Evolutionary conservation across 108 stramenopile species (phyloP), one percentile per base, ranked within the genome.

Genomic region (Stephanodiscus triporus): DNA sequence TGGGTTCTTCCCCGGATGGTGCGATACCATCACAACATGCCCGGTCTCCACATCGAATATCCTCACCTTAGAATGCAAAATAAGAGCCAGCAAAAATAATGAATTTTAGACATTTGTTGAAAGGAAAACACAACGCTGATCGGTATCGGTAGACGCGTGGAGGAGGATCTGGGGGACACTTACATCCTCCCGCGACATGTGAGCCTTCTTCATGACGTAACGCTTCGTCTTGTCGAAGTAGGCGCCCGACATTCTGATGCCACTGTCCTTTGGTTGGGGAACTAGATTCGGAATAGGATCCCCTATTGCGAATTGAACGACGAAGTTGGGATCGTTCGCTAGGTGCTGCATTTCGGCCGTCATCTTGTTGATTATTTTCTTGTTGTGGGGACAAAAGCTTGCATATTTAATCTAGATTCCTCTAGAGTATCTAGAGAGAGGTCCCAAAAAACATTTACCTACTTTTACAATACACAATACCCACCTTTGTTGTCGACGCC

Each of bases 1-100:
- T 24, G 81, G 81, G 47, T 82, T 73, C 34, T 82, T 82, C 2
- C 81, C 81, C 0, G 81, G 81, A 51, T 82, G 81, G n/a, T 82
- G 81, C 23, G 73, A 74, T 1, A 82, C 73, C 37, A 82, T 22
- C 13, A 82, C 57, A 3, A 82, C 73, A 6, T 74, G 54, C 4
- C 81, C 81, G 19, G 65, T 74, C 9, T 36, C 77, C 48, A 73
- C 47, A 19, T 82, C 81, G n/a, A 82, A 32, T 8, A 82, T 82
- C 20, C 81, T 26, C 16, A 57, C 56, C 56, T 57, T 4, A 27
- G 56, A 30, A 14, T 30, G 1, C n/a, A 19, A 53, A 7, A 53
- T 53, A 17, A 34, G 16, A 54, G 0, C 3, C 16, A 0, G 32
- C 5, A 57, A 2, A 30, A 27, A 57, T 4, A 57, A 27, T 30